phyloP scores from a whole-genome alignment of 2,329 filamentous ascomycete species.

The Didymella sp. region DNA sequence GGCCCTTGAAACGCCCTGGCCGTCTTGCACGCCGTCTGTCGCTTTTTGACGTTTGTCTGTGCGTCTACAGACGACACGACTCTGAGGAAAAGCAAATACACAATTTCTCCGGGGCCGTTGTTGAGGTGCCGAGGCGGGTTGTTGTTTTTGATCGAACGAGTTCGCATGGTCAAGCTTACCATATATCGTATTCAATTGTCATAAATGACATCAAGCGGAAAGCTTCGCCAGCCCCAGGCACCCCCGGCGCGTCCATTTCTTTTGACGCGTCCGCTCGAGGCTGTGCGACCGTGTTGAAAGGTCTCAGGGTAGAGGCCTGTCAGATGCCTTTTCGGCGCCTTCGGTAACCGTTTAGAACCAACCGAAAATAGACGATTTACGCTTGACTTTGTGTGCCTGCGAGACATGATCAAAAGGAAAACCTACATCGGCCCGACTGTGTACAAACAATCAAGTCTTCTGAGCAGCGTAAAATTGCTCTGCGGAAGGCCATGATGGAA shows the following conservation, averaged over 20 bases:
- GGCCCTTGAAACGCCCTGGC: constrained; percentile 44
- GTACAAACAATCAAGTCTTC: constrained; percentile 9
- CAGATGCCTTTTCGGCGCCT: constrained; percentile 5
- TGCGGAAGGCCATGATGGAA: background rate
- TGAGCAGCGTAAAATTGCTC: background rate
- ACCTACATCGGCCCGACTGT: constrained; percentile 14
- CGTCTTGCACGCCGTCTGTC: constrained; percentile 28
- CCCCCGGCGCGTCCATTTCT: constrained; percentile 6
- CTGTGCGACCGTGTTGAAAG: constrained; percentile 11
- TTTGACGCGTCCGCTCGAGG: constrained; percentile 12
- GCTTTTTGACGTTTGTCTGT: constrained; percentile 17
- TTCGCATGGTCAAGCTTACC: background rate
- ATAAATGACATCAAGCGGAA: constrained; percentile 1
- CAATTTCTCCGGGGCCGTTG: constrained; percentile 8
- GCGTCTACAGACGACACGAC: constrained; percentile 13
- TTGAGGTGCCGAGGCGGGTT: background rate
- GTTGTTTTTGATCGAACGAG: background rate
- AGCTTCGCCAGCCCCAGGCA: constrained; percentile 3
- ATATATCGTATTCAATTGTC: background rate
- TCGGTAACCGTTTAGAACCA: constrained; percentile 11
- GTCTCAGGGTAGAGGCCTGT: constrained; percentile 7
- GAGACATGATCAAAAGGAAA: constrained; percentile 14
- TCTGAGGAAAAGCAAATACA: constrained; percentile 5
- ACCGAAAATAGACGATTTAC: constrained; percentile 3
- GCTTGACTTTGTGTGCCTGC: constrained; percentile 1